A percentile compares a stretch with the other conserved stretches of the same genome.
These are phyloP conservation scores for Colletotrichum acutatum DNA, from an alignment of 2,329 filamentous ascomycete genomes.

Conservation along the genomic window DNA sequence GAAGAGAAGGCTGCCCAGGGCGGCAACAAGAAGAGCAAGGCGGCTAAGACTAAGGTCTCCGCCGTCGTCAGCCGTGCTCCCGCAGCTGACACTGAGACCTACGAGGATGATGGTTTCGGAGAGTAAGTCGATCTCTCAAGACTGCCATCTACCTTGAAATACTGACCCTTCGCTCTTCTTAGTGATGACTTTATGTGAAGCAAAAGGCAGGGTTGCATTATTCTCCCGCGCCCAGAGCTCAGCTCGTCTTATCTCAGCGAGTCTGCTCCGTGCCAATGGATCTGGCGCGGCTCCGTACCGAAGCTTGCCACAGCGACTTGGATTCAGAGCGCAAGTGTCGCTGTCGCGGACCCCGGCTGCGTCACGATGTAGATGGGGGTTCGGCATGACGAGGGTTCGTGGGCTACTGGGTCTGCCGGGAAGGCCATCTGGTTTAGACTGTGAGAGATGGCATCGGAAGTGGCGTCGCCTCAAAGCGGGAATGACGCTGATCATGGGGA, in stretches of 20 bases:
- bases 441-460: neutral
- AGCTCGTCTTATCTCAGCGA: slow-evolving; percentile 2
- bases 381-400: neutral
- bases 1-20: slow-evolving; percentile 97
- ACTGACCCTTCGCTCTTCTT: slow-evolving; percentile 36
- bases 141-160: neutral
- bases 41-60: slow-evolving; percentile 92
- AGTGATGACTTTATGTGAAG: slow-evolving; percentile 81
- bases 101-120: slow-evolving; percentile 83
- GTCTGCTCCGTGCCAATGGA: slow-evolving; percentile 14
- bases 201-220: slow-evolving; percentile 33
- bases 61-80: slow-evolving; percentile 74
- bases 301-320: slow-evolving; percentile 12
- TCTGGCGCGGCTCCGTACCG: slow-evolving; percentile 16
- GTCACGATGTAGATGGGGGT: slow-evolving; percentile 3
- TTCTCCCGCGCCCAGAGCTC: slow-evolving; percentile 24
- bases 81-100: slow-evolving; percentile 77
- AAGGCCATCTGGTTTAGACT: neutral
- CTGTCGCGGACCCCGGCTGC: slow-evolving; percentile 6
- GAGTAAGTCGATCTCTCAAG: slow-evolving; percentile 70
- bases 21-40: slow-evolving; percentile 96
- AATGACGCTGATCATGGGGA: slow-evolving; percentile 5
- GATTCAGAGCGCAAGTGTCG: neutral
- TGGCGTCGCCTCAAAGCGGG: neutral
- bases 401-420: slow-evolving; percentile 7